phyloP scores from a whole-genome alignment of 2,329 filamentous ascomycete genomes.

The Aspergillus sp. region DNA sequence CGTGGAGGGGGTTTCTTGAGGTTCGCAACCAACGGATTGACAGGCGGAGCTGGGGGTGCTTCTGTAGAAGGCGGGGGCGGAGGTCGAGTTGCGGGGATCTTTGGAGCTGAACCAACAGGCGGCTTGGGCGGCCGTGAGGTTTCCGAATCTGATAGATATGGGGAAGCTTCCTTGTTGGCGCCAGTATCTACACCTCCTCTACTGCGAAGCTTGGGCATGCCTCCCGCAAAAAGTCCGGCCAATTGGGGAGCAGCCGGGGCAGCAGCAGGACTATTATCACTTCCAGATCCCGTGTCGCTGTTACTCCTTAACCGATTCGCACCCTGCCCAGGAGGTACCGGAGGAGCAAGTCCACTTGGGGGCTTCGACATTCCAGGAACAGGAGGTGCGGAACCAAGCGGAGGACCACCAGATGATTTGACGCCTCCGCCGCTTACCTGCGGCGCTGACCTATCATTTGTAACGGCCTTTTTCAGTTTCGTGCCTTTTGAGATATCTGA shows the following conservation, averaged over 20 bases:
- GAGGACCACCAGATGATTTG: conserved; percentile 76
- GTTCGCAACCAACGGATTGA: conserved; percentile 55
- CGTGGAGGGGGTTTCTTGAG: conserved; percentile 59
- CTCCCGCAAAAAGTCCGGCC: conserved; percentile 84
- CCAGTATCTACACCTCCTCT: conserved; percentile 78
- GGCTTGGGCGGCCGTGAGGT: conserved; percentile 42
- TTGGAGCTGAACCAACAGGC: conserved; percentile 28
- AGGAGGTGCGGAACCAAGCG: conserved; percentile 62
- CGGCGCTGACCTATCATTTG: conserved; percentile 90
- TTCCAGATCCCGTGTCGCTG: conserved; percentile 60
- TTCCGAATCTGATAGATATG: conserved; percentile 82
- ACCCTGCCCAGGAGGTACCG: conserved; percentile 56
- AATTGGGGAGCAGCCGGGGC: conserved; percentile 72
- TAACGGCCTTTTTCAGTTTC: conserved; percentile 77
- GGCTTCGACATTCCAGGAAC: conserved; percentile 27
- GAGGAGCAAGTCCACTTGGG: conserved; percentile 49
- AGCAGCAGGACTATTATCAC: conserved; percentile 44
- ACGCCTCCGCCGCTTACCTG: conserved; percentile 59
- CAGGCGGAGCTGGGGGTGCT: conserved; percentile 50
- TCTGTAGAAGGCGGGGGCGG: conserved; percentile 51
- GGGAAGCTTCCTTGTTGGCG: conserved; percentile 63
- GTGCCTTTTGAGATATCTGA: conserved; percentile 83
- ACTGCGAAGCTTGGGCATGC: conserved; percentile 94
- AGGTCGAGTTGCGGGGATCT: conserved; percentile 55
- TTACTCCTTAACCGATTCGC: conserved; percentile 74